Evolutionary conservation across 495 filamentous ascomycete genomes (phyloP), one percentile per base, ranked within the genome.

Genomic region (Aspergillus panamensis): DNA sequence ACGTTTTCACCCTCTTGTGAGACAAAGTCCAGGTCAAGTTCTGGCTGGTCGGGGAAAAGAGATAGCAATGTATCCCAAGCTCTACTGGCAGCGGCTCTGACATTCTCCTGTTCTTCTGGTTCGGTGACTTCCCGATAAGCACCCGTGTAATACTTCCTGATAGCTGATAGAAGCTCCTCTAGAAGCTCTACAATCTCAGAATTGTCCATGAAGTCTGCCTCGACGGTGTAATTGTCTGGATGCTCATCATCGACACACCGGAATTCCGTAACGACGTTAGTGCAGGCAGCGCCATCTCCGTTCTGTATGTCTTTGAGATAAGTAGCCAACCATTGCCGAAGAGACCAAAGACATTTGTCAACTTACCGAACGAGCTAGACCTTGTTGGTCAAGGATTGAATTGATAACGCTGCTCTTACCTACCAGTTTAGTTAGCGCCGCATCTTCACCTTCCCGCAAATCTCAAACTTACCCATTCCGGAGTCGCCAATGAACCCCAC

Each of bases 371-470:
- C 67, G 66, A 12, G 70, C 51, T 1, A 74, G 57, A 6, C 59
- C 55, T 1, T 51, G 30, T 30, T 60, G 51, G 33, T 67, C 63
- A 5, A 74, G 64, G 9, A 74, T 19, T 3, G 66, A 74, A 35
- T 74, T 74, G 20, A 74, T 69, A 1, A 74, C 3, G 9, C 61
- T 67, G 53, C 71, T 74, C 54, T 74, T 74, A 0, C 71, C 71
- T 69, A 32, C 16, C 25, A 47, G 20, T 13, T 25, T 1, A 1
- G 44, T 43, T 12, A 53, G 32, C 32, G 3, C 25, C 47, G 2
- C 29, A 35, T 35, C 32, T 35, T 19, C 6, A 13, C 14, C 6
- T 8, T 8, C 10, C 12, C 1, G 2, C 13, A 48, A 35, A n/a
- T n/a, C n/a, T n/a, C 48, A n/a, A 20, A 53, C 40, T 9, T 7